Conservation (phyloP, 495 filamentous ascomycete species). For the Tuber brumale region DNA sequence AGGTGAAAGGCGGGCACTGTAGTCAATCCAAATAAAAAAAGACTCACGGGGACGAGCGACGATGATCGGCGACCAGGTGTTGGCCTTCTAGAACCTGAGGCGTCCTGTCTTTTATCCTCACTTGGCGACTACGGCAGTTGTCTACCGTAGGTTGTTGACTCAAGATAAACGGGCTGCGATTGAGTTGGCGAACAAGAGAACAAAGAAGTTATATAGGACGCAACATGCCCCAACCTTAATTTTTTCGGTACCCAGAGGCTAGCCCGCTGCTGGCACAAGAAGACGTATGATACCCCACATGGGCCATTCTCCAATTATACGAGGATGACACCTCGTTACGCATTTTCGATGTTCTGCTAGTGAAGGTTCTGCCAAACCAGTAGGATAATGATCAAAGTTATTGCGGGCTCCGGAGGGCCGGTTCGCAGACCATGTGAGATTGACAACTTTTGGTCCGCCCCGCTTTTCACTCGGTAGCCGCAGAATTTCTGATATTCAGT, state of each 20-base stretch:
- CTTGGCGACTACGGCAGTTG: slow-evolving; percentile 34
- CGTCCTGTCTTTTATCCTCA: slow-evolving; percentile 21
- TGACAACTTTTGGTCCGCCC: slow-evolving; percentile 32
- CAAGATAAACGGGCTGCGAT: slow-evolving; percentile 23
- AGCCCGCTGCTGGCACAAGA: slow-evolving; percentile 4
- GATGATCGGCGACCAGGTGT: slow-evolving; percentile 29
- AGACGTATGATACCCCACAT: slow-evolving; percentile 23
- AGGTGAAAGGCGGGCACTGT: slow-evolving; percentile 20
- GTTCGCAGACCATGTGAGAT: slow-evolving; percentile 29
- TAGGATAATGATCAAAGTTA: slow-evolving; percentile 8
- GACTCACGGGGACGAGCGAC: slow-evolving; percentile 23
- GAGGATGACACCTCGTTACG: slow-evolving; percentile 16
- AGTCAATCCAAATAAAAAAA: slow-evolving; percentile 23
- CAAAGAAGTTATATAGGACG: slow-evolving; percentile 23
- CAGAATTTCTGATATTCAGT: slow-evolving; percentile 34
- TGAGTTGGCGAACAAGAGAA: slow-evolving; percentile 27
- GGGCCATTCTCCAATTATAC: slow-evolving; percentile 18
- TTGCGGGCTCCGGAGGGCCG: slow-evolving; percentile 18
- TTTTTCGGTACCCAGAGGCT: slow-evolving; percentile 12
- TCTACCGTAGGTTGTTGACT: slow-evolving; percentile 18
- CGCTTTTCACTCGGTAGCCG: slow-evolving; percentile 36
- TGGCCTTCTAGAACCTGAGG: slow-evolving; percentile 19
- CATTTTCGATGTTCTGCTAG: slow-evolving; percentile 20
- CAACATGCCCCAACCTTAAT: slow-evolving; percentile 34
- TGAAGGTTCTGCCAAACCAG: slow-evolving; percentile 31